Conservation (phyloP, 2,329 filamentous ascomycete genomes). For the Apiospora arundinis region DNA sequence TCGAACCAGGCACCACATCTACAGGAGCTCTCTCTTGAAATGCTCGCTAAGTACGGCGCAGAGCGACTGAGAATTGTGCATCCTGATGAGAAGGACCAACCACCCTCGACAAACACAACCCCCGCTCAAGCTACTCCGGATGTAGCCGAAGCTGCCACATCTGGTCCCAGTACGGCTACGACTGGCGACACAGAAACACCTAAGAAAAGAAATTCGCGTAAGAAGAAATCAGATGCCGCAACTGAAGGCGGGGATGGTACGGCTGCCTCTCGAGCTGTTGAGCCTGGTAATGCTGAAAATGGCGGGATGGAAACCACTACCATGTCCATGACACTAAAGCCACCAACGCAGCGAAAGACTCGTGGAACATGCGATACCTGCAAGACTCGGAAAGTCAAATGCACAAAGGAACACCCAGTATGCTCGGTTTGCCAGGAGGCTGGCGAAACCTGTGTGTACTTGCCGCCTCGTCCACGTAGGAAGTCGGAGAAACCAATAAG, state of each 20-base stretch:
- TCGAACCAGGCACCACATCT: constrained; percentile 64
- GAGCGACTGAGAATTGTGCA: constrained; percentile 64
- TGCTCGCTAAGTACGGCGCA: constrained; percentile 64
- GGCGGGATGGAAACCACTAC: constrained; percentile 37
- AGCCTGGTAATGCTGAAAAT: constrained; percentile 32
- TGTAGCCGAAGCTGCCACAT: constrained; percentile 25
- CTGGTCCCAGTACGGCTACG: constrained; percentile 24
- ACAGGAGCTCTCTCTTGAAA: constrained; percentile 59
- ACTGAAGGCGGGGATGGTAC: constrained; percentile 26
- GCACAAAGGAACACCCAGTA: constrained; percentile 43
- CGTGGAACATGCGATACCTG: constrained; percentile 43
- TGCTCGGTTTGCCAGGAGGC: constrained; percentile 39
- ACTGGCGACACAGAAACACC: constrained; percentile 33
- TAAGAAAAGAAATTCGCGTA: constrained; percentile 35
- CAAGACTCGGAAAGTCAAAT: constrained; percentile 38
- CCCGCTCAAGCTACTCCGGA: constrained; percentile 28
- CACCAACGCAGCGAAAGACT: constrained; percentile 35
- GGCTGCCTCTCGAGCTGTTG: constrained; percentile 36
- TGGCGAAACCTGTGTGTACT: constrained; percentile 37
- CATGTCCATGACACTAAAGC: constrained; percentile 36
- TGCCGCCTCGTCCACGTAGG: constrained; percentile 37
- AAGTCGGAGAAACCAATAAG: constrained; percentile 35
- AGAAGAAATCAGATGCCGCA: constrained; percentile 33
- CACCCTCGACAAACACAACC: constrained; percentile 37
- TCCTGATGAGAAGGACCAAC: constrained; percentile 46